phyloP scores from a whole-genome alignment of 768 basidiomycete genomes.

The Suillus clintonianus region DNA sequence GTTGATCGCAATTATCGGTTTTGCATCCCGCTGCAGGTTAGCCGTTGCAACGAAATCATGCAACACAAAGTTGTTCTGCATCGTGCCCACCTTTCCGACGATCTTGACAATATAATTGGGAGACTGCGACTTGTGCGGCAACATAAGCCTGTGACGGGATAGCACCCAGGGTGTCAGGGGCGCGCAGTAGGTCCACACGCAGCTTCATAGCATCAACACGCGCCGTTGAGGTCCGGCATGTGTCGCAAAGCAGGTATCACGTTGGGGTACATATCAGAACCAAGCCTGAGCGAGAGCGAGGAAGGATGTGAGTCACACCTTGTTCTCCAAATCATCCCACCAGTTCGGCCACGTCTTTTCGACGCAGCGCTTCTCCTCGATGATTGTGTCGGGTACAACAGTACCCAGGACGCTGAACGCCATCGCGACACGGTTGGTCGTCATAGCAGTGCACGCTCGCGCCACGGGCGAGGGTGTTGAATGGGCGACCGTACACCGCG shows the following conservation, averaged over 20 bases:
- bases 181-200: slow-evolving; percentile 87
- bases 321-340: slow-evolving; percentile 98
- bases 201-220: slow-evolving; percentile 93
- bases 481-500: slow-evolving; percentile 79
- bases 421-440: slow-evolving; percentile 98
- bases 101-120: slow-evolving; percentile 94
- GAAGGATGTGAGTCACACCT: slow-evolving; percentile 49
- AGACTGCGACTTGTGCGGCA: slow-evolving; percentile 76
- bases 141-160: slow-evolving; percentile 77
- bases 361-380: slow-evolving; percentile 97
- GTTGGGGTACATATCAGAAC: slow-evolving; percentile 58
- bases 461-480: slow-evolving; percentile 61
- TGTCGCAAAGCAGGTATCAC: slow-evolving; percentile 64
- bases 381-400: slow-evolving; percentile 69
- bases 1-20: slow-evolving; percentile 93
- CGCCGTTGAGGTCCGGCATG: slow-evolving; percentile 70
- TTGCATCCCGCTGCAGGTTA: slow-evolving; percentile 47
- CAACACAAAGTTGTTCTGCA: slow-evolving; percentile 81
- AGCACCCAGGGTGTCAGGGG: slow-evolving; percentile 44
- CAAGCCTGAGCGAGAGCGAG: background rate
- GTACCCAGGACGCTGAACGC: slow-evolving; percentile 89
- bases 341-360: slow-evolving; percentile 99
- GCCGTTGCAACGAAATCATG: slow-evolving; percentile 65
- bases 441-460: slow-evolving; percentile 94
- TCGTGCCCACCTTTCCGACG: slow-evolving; percentile 74